phyloP scores from a whole-genome alignment of 2,329 filamentous ascomycete genomes.

The Chaetomium sp. region DNA sequence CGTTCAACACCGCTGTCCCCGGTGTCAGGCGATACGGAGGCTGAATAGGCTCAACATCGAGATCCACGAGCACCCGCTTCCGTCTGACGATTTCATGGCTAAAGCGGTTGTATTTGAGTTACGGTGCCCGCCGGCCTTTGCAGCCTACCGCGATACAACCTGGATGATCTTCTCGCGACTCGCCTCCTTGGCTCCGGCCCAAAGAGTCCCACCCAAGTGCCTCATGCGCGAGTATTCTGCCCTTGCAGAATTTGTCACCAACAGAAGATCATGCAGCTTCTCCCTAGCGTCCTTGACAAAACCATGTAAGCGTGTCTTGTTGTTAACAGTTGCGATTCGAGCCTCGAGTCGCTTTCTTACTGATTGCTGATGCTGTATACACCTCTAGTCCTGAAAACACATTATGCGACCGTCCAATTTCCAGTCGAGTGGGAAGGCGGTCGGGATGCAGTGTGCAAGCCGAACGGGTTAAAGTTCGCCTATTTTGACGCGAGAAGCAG shows the following conservation, averaged over 20 bases:
- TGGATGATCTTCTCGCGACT: neutral
- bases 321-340: neutral
- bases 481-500: neutral
- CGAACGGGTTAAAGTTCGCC: neutral
- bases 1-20: neutral
- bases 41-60: neutral
- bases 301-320: neutral
- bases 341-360: neutral
- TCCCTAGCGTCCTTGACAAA: neutral
- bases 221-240: neutral
- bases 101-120: neutral
- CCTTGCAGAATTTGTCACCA: neutral
- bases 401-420: neutral
- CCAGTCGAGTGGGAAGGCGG: neutral
- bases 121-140: neutral
- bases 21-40: neutral
- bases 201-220: neutral
- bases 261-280: neutral
- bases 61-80: neutral
- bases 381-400: neutral
- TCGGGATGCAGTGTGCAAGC: neutral
- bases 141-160: neutral
- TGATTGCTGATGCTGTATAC: neutral
- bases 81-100: neutral
- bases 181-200: neutral